Base-by-base conservation (phyloP, 257 asterid genomes). In the Paulownia fortunei region DNA sequence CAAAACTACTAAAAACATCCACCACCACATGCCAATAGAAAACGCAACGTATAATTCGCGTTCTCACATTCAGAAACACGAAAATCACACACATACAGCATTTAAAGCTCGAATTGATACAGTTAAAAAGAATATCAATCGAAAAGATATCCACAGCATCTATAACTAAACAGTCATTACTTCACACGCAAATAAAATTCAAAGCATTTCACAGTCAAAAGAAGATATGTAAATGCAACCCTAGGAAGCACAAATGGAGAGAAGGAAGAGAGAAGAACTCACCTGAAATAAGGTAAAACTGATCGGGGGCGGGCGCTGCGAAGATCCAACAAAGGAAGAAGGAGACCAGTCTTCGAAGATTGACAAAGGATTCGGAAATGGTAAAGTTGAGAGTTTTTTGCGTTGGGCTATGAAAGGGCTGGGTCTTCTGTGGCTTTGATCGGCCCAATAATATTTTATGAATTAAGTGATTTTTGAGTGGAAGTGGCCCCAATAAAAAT, bases 241-340 rank as follows among this genome's bases (percentile, higher is more conserved):
- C 49, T 13, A 56, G 58, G 46, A 76, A 70, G 26, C 66, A 58
- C 55, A 39, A 69, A 79, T 76, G 79, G 41, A 64, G 5, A 34
- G 19, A 24, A 70, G 27, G 5, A 15, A 19, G 58, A 30, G 46
- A 19, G n/a, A n/a, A 56, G 68, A 51, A n/a, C 9, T 63, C 37
- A 80, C 84, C 82, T 44, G 78, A 5, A 74, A 12, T n/a, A n/a
- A n/a, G n/a, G n/a, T n/a, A n/a, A n/a, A 8, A 49, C 21, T 47
- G 69, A 74, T 74, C 60, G 79, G 54, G 47, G 54, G 74, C 47
- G 36, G 21, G 59, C 42, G 76, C 49, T n/a, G 30, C 16, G 59
- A 69, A 81, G 88, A 84, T 84, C 82, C 80, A 66, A 74, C 36
- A 49, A 61, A 13, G 80, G 83, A 71, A 62, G 74, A 39, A 52